Base-by-base conservation (phyloP, 331 rosid species). In the Cucumis variabilis region DNA sequence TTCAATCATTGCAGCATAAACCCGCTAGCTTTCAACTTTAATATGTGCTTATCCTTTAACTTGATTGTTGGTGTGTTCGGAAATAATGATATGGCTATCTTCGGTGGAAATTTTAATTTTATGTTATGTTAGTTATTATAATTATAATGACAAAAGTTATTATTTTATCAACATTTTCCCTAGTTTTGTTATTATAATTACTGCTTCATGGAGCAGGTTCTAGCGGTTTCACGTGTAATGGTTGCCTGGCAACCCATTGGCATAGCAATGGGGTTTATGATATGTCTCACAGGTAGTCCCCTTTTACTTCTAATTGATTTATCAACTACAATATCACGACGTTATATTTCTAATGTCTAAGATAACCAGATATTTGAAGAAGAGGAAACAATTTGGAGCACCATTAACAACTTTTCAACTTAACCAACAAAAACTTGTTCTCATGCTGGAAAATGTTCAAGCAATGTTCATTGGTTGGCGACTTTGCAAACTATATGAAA, bases 401-500 rank as follows among this genome's bases (percentile, higher is more conserved):
- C 98, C 99, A 78, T 90, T 97, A 30, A 98, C 98, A 85, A 95
- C 98, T 89, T 95, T 95, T 90, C 98, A 97, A 89, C 87, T 95
- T 88, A 95, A 91, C 89, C 99, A 97, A 87, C 98, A 90, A 93
- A 97, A 95, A 83, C 98, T 95, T 87, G 94, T 93, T 9, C 94
- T 93, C 58, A 97, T 97, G 98, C 94, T 97, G 15, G 92, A 98
- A 25, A 95, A 97, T 83, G 86, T 97, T 90, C 99, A 97, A 93
- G 98, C 97, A 46, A 97, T 95, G 99, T 46, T 91, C 85, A 91
- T 95, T 80, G 99, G 99, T 89, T 94, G 98, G 99, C 97, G 98
- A 69, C 95, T 97, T 63, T 97, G 99, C 92, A 97, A 97, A 88
- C 88, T 97, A 89, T 95, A 96, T 41, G 98, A 95, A 87, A 88